Evolutionary conservation across 805 yeast species (phyloP).

Genomic region (Candida parachauliodes): DNA sequence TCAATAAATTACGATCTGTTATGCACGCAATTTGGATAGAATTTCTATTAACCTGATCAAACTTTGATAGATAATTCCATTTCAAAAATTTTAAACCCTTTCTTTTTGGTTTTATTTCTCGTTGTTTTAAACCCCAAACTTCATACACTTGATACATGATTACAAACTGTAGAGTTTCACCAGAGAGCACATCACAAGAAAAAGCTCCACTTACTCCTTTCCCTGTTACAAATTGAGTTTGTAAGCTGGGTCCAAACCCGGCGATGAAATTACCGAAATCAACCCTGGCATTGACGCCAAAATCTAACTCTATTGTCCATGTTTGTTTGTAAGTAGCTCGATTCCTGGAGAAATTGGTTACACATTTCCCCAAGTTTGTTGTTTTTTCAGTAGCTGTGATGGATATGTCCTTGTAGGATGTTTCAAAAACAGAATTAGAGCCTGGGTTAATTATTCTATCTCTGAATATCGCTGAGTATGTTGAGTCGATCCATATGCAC

Average conservation of each 20-base stretch:
- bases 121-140: conserved; percentile 6
- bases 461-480: not conserved
- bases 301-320: conserved; percentile 8
- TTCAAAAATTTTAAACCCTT: conserved; percentile 6
- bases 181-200: conserved; percentile 9
- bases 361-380: conserved; percentile 8
- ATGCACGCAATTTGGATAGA: conserved; percentile 10
- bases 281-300: conserved; percentile 4
- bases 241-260: conserved; percentile 5
- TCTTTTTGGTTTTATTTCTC: conserved; percentile 4
- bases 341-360: conserved; percentile 6
- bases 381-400: not conserved
- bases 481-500: not conserved
- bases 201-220: conserved; percentile 5
- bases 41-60: conserved; percentile 1
- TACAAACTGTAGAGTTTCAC: conserved; percentile 9
- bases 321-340: conserved; percentile 10
- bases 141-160: conserved; percentile 4
- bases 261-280: conserved; percentile 7
- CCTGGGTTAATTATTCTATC: not conserved
- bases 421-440: not conserved
- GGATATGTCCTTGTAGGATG: not conserved
- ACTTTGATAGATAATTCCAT: conserved; percentile 1
- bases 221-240: conserved; percentile 1
- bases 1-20: conserved; percentile 5